These are phyloP conservation scores for Helianthus annuus DNA, from an alignment of 129 eudicot genomes.

Conservation along the genomic window HanXRQr2.0-SUNRISE NC_035434.2:18767953-18768452, in stretches of 20 bases:
- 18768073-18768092: background rate
- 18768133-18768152: background rate
- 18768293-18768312: background rate
- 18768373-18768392: background rate
- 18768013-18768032: background rate
- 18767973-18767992: background rate
- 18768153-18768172: background rate
- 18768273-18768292: slow-evolving; percentile 1
- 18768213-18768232: background rate
- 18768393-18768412: background rate
- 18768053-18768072: background rate
- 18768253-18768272: slow-evolving; percentile 3
- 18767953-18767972: background rate
- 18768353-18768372: background rate
- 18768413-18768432: slow-evolving; percentile 3
- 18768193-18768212: background rate
- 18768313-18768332: background rate
- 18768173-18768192: background rate
- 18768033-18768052: background rate
- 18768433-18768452: slow-evolving; percentile 4
- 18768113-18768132: background rate
- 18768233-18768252: slow-evolving; percentile 16
- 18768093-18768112: slow-evolving; percentile 2
- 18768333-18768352: background rate
- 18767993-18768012: background rate